A percentile compares a stretch with the other conserved stretches of the same genome.
Conservation (phyloP, 805 yeast genomes). For the Saturnispora sanitii region DNA sequence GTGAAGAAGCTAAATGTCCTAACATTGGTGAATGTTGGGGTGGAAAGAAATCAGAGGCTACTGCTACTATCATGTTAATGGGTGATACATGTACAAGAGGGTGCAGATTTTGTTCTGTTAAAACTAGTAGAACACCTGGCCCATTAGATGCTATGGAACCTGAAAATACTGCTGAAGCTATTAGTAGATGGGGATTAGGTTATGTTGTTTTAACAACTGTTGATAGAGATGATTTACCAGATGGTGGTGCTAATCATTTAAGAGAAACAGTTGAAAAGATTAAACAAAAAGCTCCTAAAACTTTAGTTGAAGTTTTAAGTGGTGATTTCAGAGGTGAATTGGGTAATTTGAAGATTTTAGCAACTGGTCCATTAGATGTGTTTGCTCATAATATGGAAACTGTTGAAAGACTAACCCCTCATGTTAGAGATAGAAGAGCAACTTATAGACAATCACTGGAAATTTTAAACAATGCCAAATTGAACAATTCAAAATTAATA, state of each 20-base stretch:
- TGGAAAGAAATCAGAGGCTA: conserved; percentile 86
- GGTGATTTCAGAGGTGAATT: conserved; percentile 95
- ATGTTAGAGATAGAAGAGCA: conserved; percentile 93
- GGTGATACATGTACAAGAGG: conserved; percentile 99
- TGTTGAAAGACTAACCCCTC: conserved; percentile 90
- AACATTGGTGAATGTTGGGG: conserved; percentile 99
- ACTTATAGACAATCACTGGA: conserved; percentile 80
- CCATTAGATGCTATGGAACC: conserved; percentile 95
- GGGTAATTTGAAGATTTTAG: conserved; percentile 68
- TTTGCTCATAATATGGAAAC: conserved; percentile 97
- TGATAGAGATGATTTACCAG: conserved; percentile 88
- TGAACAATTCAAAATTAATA: conserved; percentile 58
- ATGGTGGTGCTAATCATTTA: conserved; percentile 89
- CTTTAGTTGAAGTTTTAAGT: conserved; percentile 82
- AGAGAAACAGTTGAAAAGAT: conserved; percentile 79
- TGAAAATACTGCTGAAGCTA: conserved; percentile 95
- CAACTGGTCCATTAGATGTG: conserved; percentile 83
- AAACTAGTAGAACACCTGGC: conserved; percentile 79
- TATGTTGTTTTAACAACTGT: conserved; percentile 96
- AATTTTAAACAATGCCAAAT: conserved; percentile 74
- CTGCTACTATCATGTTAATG: conserved; percentile 94
- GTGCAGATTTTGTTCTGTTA: conserved; percentile 96
- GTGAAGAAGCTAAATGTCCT: conserved; percentile 99
- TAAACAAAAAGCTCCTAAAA: conserved; percentile 81
- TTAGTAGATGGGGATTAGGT: conserved; percentile 95